A percentile compares a stretch with the other conserved stretches of the same genome.
These are phyloP conservation scores for Ceratocystis lukuohia DNA, from an alignment of 2,329 filamentous ascomycete species.

Conservation along the genomic window DNA sequence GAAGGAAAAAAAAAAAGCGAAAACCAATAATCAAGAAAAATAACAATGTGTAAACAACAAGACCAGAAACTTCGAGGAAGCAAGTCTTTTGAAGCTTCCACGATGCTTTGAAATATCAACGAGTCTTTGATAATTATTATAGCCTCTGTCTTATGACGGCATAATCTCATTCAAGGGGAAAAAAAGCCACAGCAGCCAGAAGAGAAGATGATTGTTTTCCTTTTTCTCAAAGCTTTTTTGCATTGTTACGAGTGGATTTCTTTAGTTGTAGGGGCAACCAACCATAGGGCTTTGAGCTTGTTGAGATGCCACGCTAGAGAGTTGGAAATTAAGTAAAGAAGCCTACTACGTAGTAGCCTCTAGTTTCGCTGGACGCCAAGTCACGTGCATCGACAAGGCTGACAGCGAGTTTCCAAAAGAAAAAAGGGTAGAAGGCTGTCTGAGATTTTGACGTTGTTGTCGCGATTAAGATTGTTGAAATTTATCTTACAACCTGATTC, in stretches of 20 bases:
- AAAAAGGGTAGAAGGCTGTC: not conserved
- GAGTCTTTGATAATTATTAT: too few species aligned
- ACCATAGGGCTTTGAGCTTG: slow-evolving; percentile 2
- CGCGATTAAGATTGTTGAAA: not conserved
- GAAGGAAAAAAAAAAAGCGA: too few species aligned
- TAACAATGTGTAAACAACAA: too few species aligned
- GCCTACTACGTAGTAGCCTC: not conserved
- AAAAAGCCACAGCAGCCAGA: too few species aligned
- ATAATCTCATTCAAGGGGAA: not conserved
- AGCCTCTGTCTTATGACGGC: not conserved
- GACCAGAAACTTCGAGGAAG: too few species aligned
- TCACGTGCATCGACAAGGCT: slow-evolving; percentile 15
- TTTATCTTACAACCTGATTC: too few species aligned
- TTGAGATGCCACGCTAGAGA: not conserved
- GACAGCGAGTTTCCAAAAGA: not conserved
- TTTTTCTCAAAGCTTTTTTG: not conserved
- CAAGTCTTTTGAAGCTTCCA: too few species aligned
- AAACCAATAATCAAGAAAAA: too few species aligned
- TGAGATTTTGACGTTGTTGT: not conserved
- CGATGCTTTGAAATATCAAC: too few species aligned
- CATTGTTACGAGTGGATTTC: not conserved
- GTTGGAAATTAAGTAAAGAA: not conserved
- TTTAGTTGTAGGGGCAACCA: slow-evolving; percentile 14
- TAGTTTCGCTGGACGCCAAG: slow-evolving; percentile 8
- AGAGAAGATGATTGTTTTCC: not conserved